phyloP scores from a whole-genome alignment of 2,329 filamentous ascomycete species.

The Cercospora zeae-maydis region DNA sequence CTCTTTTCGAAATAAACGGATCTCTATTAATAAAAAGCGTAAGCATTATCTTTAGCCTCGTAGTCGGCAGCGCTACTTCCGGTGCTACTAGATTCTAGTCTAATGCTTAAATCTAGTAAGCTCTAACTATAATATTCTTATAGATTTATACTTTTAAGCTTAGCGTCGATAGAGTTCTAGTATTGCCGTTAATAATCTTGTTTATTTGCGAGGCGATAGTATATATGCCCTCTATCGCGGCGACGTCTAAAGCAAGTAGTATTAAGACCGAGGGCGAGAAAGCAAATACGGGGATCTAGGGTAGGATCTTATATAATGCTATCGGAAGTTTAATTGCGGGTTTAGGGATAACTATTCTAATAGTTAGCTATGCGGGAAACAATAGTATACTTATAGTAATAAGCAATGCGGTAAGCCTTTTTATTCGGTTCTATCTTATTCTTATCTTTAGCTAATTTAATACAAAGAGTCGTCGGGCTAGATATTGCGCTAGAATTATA shows the following conservation, averaged over 20 bases:
- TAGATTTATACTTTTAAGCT: constrained; percentile 22
- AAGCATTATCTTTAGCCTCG: constrained; percentile 23
- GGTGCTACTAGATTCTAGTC: constrained; percentile 24
- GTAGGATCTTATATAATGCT: constrained; percentile 23
- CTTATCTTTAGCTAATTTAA: not conserved
- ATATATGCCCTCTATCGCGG: constrained; percentile 24
- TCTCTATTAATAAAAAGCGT: constrained; percentile 23
- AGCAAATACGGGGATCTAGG: constrained; percentile 24
- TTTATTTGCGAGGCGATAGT: constrained; percentile 25
- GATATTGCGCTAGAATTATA: constrained; percentile 20
- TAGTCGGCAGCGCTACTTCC: constrained; percentile 22
- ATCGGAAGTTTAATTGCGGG: constrained; percentile 19
- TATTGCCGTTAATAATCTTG: constrained; percentile 22
- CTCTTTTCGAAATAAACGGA: constrained; percentile 23
- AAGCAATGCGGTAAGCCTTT: constrained; percentile 23
- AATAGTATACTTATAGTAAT: constrained; percentile 25
- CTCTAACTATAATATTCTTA: constrained; percentile 19
- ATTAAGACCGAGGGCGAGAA: constrained; percentile 20
- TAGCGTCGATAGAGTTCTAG: constrained; percentile 20
- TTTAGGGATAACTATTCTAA: constrained; percentile 20
- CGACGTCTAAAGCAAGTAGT: constrained; percentile 19
- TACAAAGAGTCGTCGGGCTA: constrained; percentile 20
- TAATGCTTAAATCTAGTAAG: constrained; percentile 16
- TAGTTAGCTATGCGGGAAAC: constrained; percentile 23
- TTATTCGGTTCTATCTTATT: not conserved